These are phyloP conservation scores for Xylariaceae sp. DNA, from an alignment of 2,329 filamentous ascomycete genomes.

Conservation along the genomic window DNA sequence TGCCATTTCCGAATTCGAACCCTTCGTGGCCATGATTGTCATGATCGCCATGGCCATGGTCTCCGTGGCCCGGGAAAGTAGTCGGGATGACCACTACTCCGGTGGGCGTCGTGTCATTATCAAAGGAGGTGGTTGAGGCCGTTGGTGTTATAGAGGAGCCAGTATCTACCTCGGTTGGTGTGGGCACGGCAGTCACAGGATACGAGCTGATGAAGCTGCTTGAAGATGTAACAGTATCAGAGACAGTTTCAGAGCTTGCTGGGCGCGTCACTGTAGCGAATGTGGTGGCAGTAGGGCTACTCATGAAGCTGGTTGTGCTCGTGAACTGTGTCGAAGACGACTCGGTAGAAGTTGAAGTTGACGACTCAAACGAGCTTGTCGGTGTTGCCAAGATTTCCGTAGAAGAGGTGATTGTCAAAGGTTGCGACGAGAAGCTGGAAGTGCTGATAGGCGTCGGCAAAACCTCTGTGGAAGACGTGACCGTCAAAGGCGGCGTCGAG, in stretches of 20 bases:
- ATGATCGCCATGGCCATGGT: neutral
- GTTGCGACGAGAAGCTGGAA: too few relatives aligned
- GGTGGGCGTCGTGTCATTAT: slow-evolving; percentile 9
- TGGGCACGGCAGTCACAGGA: neutral
- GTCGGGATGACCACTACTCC: slow-evolving; percentile 16
- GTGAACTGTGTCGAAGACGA: slow-evolving; percentile 3
- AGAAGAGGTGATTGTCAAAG: neutral
- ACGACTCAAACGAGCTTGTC: slow-evolving; percentile 1
- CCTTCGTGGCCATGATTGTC: neutral
- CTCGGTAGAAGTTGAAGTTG: slow-evolving; percentile 5
- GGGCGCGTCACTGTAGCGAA: slow-evolving; percentile 14
- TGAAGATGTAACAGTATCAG: slow-evolving; percentile 9
- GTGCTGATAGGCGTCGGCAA: neutral
- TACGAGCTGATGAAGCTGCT: neutral
- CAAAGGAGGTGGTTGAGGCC: slow-evolving; percentile 3
- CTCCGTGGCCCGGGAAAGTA: neutral
- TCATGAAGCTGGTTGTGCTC: neutral
- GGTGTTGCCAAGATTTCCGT: neutral
- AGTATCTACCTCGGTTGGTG: neutral
- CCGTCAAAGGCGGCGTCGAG: neutral
- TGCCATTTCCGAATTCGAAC: neutral
- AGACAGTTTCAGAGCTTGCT: slow-evolving; percentile 8
- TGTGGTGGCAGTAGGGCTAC: slow-evolving; percentile 9
- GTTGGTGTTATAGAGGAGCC: neutral
- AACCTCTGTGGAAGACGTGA: slow-evolving; percentile 2